phyloP scores from a whole-genome alignment of 148 eudicot species.

The Camellia sinensis region DNA sequence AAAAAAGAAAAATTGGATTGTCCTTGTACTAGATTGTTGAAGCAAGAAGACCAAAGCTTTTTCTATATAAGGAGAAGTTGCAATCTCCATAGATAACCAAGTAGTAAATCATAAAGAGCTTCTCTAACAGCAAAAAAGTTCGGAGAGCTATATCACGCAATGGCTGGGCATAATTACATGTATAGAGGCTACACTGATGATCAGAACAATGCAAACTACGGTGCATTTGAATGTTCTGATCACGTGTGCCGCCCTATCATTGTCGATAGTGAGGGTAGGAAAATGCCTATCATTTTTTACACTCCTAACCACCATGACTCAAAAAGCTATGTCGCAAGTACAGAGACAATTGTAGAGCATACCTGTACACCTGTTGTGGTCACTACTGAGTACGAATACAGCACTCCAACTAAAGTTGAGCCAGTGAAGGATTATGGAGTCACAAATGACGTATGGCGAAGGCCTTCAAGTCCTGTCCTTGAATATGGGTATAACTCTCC shows the following conservation, averaged over 20 bases:
- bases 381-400: background rate
- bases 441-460: constrained; percentile 8
- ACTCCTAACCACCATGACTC: background rate
- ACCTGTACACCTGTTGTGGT: constrained; percentile 2
- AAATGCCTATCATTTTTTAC: constrained; percentile 8
- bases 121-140: background rate
- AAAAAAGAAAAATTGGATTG: background rate
- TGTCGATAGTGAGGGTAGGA: constrained; percentile 13
- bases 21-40: background rate
- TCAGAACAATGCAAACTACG: background rate
- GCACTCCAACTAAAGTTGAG: background rate
- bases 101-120: background rate
- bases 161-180: background rate
- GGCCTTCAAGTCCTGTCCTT: constrained; percentile 11
- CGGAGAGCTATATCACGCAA: background rate
- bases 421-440: constrained; percentile 6
- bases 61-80: background rate
- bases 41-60: background rate
- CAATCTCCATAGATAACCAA: background rate
- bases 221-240: background rate
- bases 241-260: constrained; percentile 7
- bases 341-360: constrained; percentile 3
- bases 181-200: background rate
- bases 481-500: background rate
- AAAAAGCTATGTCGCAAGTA: background rate